These are phyloP conservation scores for Sicyos edulis DNA, from an alignment of 306 rosid species.

Conservation along the genomic window DNA sequence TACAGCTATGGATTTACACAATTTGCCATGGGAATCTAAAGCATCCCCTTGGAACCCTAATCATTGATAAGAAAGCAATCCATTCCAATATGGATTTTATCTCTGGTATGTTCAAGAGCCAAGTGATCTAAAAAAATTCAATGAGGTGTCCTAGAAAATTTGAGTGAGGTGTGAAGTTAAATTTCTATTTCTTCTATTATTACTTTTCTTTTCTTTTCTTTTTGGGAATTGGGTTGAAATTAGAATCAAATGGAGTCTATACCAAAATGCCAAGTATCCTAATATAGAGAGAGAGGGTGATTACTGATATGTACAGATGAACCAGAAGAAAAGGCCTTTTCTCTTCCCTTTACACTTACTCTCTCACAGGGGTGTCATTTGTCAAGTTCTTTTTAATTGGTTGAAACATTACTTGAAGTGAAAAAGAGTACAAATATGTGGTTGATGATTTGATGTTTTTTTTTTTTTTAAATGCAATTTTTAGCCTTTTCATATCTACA, in stretches of 20 bases:
- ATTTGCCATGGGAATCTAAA: constrained; percentile 6
- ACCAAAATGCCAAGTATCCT: not conserved
- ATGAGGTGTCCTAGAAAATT: not conserved
- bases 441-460: constrained; percentile 1
- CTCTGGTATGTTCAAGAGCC: not conserved
- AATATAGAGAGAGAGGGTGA: constrained; percentile 8
- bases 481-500: not conserved
- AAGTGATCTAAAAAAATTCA: constrained; percentile 8
- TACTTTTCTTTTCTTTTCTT: not conserved
- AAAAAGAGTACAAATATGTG: constrained; percentile 6
- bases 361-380: not conserved
- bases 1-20: not conserved
- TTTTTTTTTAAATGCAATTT: no score
- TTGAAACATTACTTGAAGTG: constrained; percentile 16
- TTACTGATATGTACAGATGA: constrained; percentile 13
- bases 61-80: not conserved
- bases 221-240: constrained; percentile 5
- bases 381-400: constrained; percentile 2
- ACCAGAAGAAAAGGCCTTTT: not conserved
- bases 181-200: not conserved
- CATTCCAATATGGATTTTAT: not conserved
- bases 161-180: constrained; percentile 8
- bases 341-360: constrained; percentile 16
- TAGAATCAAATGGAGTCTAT: not conserved
- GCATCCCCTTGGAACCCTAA: constrained; percentile 9